Base-by-base conservation (phyloP, 2,329 filamentous ascomycete species). In the Arthrobotrys entomopaga region DNA sequence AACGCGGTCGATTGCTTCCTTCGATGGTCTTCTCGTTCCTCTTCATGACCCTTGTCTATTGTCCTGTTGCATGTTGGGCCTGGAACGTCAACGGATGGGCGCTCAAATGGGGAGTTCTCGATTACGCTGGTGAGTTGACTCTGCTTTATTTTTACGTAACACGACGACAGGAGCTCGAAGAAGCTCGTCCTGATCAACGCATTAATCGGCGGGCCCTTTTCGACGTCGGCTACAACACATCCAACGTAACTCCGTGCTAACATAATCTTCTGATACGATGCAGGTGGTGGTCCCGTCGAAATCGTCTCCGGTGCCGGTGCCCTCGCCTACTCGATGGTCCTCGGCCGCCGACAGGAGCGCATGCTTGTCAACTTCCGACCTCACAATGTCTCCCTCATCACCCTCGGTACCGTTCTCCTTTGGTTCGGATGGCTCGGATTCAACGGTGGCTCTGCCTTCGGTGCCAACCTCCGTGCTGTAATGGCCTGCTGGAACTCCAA, bases 301-400 rank as follows among this genome's bases (percentile, higher is more conserved):
- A 98, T 99, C 79, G 91, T 88, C 75, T 98, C 95, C 69, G 95
- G 95, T 81, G 85, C 96, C 83, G 95, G 92, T 49, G 95, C 94
- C 29, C 86, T 98, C 53, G 95, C 95, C 77, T 99, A 98, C 84
- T 97, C 93, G 1, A 90, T 92, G 91, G 89, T 97, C 42, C 91
- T 99, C 75, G 95, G 95, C 78, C 91, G 93, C 80, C 92, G 95
- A 78, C 95, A 97, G 84, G 94, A 98, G 85, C 95, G 93, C 85
- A 97, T 98, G 93, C 97, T 98, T 92, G 88, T 97, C 83, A 98
- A 98, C 87, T 98, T 98, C 87, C 92, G 95, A 78, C 95, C 95
- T 16, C 95, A 99, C 86, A 99, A 99, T 85, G 95, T 98, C 78
- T 97, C 93, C 4, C 87, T 98, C 80, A 97, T 99, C 83, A 93